phyloP scores from a whole-genome alignment of 805 yeast species.

The Starmerella sp. region DNA sequence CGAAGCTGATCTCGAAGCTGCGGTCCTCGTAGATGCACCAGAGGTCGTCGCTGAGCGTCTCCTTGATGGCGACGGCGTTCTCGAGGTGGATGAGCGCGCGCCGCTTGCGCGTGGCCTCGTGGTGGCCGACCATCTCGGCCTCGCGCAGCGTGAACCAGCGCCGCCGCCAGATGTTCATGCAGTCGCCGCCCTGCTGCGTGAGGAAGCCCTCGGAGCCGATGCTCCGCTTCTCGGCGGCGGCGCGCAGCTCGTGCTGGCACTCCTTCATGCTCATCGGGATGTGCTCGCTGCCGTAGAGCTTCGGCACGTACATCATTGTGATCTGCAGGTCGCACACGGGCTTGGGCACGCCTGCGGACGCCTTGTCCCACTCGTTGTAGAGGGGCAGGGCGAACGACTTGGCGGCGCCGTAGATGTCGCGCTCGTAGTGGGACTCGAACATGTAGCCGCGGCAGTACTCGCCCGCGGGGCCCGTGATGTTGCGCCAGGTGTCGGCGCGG shows the following conservation, averaged over 20 bases:
- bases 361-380: slow-evolving; percentile 71
- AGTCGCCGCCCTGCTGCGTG: slow-evolving; percentile 90
- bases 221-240: slow-evolving; percentile 27
- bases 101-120: slow-evolving; percentile 58
- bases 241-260: slow-evolving; percentile 24
- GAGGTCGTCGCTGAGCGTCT: slow-evolving; percentile 28
- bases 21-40: slow-evolving; percentile 70
- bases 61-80: slow-evolving; percentile 47
- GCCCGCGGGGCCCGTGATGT: slow-evolving; percentile 69
- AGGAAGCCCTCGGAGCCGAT: slow-evolving; percentile 51
- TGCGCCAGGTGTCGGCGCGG: slow-evolving; percentile 39
- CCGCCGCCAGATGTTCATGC: slow-evolving; percentile 56
- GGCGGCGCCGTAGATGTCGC: slow-evolving; percentile 43
- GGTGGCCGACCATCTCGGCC: slow-evolving; percentile 60
- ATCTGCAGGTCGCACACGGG: slow-evolving; percentile 56
- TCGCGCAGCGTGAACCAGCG: slow-evolving; percentile 66
- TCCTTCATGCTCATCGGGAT: slow-evolving; percentile 49
- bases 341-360: slow-evolving; percentile 39
- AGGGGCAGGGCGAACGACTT: slow-evolving; percentile 47
- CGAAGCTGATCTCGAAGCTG: slow-evolving; percentile 63
- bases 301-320: slow-evolving; percentile 55
- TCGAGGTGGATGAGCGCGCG: slow-evolving; percentile 64
- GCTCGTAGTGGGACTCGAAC: slow-evolving; percentile 47
- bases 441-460: slow-evolving; percentile 75
- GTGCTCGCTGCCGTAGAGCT: slow-evolving; percentile 39